Evolutionary conservation across 192 early-diverging fungal genomes (phyloP).

Genomic region (Coemansia sp.): DNA sequence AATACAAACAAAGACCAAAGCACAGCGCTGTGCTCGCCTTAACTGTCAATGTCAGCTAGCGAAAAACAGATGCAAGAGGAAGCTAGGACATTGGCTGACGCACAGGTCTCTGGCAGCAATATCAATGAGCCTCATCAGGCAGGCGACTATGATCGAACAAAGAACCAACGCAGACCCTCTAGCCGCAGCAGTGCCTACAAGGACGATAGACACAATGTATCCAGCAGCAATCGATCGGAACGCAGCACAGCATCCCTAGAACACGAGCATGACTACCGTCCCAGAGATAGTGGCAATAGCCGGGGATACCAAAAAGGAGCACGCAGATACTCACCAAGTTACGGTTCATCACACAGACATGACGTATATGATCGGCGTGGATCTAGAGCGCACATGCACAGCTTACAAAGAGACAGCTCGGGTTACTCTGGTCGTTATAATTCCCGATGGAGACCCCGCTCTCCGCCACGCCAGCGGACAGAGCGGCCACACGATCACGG

Average conservation of each 20-base stretch:
- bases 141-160: not conserved
- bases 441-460: not conserved
- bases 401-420: not conserved
- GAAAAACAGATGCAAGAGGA: not conserved
- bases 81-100: not conserved
- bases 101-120: not conserved
- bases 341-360: not conserved
- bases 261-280: not conserved
- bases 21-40: not conserved
- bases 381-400: not conserved
- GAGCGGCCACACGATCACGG: not conserved
- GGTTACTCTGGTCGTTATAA: not conserved
- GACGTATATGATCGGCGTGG: not conserved
- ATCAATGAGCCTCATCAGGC: not conserved
- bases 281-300: constrained; percentile 9
- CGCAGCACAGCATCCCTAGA: not conserved
- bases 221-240: not conserved
- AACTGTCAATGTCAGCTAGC: not conserved
- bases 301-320: constrained; percentile 9
- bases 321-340: not conserved
- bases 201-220: not conserved
- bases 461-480: not conserved
- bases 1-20: not conserved
- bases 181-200: constrained; percentile 12
- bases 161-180: not conserved